These are phyloP conservation scores for Albophoma yamanashiensis DNA, from an alignment of 2,329 filamentous ascomycete species.

Conservation along the genomic window DNA sequence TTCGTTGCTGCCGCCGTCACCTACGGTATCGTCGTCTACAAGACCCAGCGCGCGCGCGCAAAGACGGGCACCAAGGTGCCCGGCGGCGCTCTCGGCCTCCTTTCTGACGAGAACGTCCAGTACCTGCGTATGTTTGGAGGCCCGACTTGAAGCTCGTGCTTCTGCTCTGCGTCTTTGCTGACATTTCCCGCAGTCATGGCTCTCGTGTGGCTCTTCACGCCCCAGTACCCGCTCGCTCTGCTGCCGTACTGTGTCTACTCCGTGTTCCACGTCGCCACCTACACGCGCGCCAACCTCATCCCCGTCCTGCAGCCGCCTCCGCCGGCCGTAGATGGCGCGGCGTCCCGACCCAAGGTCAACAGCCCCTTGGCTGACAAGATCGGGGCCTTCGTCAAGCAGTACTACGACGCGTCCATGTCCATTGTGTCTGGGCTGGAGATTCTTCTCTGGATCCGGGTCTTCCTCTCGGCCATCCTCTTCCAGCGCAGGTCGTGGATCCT, in stretches of 20 bases:
- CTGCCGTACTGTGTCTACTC: conserved; percentile 96
- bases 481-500: conserved; percentile 86
- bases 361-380: conserved; percentile 70
- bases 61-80: conserved; percentile 58
- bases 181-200: conserved; percentile 59
- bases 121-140: conserved; percentile 64
- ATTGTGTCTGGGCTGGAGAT: conserved; percentile 86
- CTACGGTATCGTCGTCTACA: conserved; percentile 98
- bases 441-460: conserved; percentile 70
- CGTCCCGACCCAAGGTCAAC: conserved; percentile 36
- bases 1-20: conserved; percentile 85
- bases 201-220: conserved; percentile 85
- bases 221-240: conserved; percentile 81
- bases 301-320: conserved; percentile 68
- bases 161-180: conserved; percentile 2
- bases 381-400: conserved; percentile 90
- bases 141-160: background rate
- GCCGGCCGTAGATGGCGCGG: conserved; percentile 43
- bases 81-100: conserved; percentile 51
- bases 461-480: conserved; percentile 77
- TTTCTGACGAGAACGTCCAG: conserved; percentile 91
- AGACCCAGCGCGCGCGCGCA: conserved; percentile 80
- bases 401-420: conserved; percentile 95
- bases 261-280: conserved; percentile 95
- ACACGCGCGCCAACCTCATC: conserved; percentile 86